Evolutionary conservation across 495 filamentous ascomycete species (phyloP).

Genomic region (Staphylotrichum tortipilum): DNA sequence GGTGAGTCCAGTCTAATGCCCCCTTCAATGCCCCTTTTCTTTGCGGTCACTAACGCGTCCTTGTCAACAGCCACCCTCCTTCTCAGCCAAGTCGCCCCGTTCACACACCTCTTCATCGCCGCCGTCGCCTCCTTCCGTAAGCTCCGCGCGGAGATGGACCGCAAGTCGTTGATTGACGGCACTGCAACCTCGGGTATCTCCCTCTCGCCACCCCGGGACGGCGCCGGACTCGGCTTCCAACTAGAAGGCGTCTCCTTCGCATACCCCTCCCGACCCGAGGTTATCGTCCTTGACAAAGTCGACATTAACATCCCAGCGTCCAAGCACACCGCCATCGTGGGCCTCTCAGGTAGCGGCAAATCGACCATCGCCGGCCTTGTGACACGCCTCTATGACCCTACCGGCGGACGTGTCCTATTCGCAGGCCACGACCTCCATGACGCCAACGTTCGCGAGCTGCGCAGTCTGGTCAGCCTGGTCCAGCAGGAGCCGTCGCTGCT

Average conservation of each 20-base stretch:
- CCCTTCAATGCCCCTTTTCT: background rate
- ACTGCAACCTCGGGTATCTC: slow-evolving; percentile 55
- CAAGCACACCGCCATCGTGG: slow-evolving; percentile 71
- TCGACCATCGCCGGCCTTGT: slow-evolving; percentile 72
- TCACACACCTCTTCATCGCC: slow-evolving; percentile 50
- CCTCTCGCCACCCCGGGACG: slow-evolving; percentile 33
- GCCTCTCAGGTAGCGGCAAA: slow-evolving; percentile 53
- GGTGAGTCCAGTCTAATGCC: slow-evolving; percentile 44
- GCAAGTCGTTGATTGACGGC: slow-evolving; percentile 64
- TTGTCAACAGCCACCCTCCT: slow-evolving; percentile 46
- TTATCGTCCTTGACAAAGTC: slow-evolving; percentile 71
- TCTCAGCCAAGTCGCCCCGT: slow-evolving; percentile 55
- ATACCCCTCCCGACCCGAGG: slow-evolving; percentile 83
- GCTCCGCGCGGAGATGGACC: slow-evolving; percentile 44
- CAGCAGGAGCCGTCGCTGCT: slow-evolving; percentile 61
- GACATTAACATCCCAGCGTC: slow-evolving; percentile 69
- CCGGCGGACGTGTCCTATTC: slow-evolving; percentile 36
- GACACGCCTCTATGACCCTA: slow-evolving; percentile 35
- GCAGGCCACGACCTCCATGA: slow-evolving; percentile 46
- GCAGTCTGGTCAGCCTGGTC: slow-evolving; percentile 53
- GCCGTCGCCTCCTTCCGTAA: slow-evolving; percentile 47
- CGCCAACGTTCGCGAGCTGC: slow-evolving; percentile 48
- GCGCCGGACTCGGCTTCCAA: slow-evolving; percentile 62
- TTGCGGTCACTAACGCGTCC: too few species aligned
- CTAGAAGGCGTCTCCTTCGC: slow-evolving; percentile 75